Evolutionary conservation across 108 stramenopile genomes (phyloP), one percentile per base, ranked within the genome.

Genomic region (Conticribra guillardii): DNA sequence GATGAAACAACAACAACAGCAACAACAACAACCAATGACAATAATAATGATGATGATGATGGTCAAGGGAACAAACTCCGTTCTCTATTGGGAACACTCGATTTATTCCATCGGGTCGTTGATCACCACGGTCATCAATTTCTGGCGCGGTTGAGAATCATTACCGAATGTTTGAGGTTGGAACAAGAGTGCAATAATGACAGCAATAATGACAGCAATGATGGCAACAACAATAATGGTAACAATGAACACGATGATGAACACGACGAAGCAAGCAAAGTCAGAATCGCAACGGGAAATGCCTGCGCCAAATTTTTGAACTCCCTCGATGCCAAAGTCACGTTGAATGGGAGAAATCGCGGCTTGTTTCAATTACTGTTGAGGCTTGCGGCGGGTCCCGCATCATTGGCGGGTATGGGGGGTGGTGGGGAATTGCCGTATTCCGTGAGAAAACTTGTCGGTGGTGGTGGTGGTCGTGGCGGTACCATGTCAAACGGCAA

Each of bases 151-250:
- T 24, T 86, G 21, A 41, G 77, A 7, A 59, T 86, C 17, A 23
- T 89, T 19, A 74, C 76, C 21, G 85, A 89, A 54, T 83, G 74
- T 44, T 52, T 89, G 7, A 76, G 85, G 5, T 53, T 89, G 34
- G 85, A 86, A 54, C 67, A 57, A 22, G 73, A 67, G 32, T 23
- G 49, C 15, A 2, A 3, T n/a, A 32, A 47, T 17, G 64, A 65
- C 34, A 24, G 22, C 5, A 55, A 64, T 19, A 21, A 48, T 5
- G 44, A 17, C 17, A 30, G 18, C 3, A 22, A 32, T 55, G 54
- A 21, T 0, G 27, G 33, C 30, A 53, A 34, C 11, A 53, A 55
- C 41, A 21, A 31, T 44, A 30, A 41, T 53, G 27, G 22, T 11
- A 5, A n/a, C 22, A 57, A 9, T 15, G 19, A 55, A 5, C 26